Evolutionary conservation across 495 filamentous ascomycete genomes (phyloP).

Genomic region (Penicillium cosmopolitanum): DNA sequence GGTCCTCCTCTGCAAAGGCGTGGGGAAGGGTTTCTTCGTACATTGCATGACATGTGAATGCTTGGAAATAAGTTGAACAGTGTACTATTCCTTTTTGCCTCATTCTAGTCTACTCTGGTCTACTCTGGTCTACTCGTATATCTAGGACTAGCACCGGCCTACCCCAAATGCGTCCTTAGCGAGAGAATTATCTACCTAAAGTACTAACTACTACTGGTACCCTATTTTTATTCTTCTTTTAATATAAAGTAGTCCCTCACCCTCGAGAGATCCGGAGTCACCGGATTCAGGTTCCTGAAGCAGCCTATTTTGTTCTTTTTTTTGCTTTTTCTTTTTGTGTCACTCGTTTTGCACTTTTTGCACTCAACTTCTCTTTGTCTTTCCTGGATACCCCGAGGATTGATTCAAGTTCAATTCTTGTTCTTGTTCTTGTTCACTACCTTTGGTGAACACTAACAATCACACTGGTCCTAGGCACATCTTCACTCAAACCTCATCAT

Average conservation of each 20-base stretch:
- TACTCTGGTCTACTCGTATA: neutral
- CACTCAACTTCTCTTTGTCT: neutral
- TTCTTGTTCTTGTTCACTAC: neutral
- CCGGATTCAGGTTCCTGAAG: neutral
- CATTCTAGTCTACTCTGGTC: neutral
- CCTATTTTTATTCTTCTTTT: neutral
- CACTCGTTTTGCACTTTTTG: conserved; percentile 1
- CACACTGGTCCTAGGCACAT: neutral
- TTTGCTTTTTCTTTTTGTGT: neutral
- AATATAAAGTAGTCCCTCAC: conserved; percentile 4
- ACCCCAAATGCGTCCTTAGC: neutral
- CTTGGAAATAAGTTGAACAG: neutral
- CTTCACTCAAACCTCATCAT: conserved; percentile 22
- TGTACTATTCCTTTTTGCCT: neutral
- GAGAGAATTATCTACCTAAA: neutral
- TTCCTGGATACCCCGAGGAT: neutral
- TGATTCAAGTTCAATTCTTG: neutral
- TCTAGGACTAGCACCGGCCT: neutral
- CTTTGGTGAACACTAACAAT: no score
- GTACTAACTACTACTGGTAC: no score
- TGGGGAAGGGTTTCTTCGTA: no score
- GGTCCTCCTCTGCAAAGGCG: neutral
- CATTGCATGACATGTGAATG: conserved; percentile 2
- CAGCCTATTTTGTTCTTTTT: neutral
- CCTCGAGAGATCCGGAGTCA: neutral